Conservation (phyloP, 2,329 filamentous ascomycete genomes). For the Capronia coronata region DNA sequence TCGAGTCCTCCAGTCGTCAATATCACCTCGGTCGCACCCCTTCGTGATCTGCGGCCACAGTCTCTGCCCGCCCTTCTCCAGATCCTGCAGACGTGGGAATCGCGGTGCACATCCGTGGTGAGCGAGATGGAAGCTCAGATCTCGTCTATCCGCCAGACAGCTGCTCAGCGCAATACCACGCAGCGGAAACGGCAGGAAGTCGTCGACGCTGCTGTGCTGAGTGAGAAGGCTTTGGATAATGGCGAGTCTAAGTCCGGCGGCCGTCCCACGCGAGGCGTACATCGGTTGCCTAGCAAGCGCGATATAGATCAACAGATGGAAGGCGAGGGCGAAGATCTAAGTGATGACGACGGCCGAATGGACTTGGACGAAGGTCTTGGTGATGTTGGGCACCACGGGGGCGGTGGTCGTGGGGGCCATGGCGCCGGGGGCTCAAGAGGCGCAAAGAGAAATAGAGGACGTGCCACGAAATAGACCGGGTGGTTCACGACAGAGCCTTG, state of each 20-base stretch:
- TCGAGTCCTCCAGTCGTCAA: constrained; percentile 67
- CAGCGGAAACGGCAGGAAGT: constrained; percentile 45
- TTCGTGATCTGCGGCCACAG: constrained; percentile 75
- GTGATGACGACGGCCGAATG: constrained; percentile 26
- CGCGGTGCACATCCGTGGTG: constrained; percentile 69
- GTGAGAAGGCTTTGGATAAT: constrained; percentile 26
- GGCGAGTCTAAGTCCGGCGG: constrained; percentile 12
- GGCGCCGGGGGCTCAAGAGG: constrained; percentile 14
- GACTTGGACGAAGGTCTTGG: constrained; percentile 31
- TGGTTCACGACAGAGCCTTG: not conserved
- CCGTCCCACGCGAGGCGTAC: constrained; percentile 2
- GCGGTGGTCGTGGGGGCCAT: constrained; percentile 7
- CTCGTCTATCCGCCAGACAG: constrained; percentile 54
- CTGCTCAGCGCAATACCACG: constrained; percentile 49
- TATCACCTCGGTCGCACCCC: constrained; percentile 72
- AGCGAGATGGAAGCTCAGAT: constrained; percentile 71
- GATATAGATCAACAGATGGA: constrained; percentile 38
- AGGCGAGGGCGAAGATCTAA: constrained; percentile 31
- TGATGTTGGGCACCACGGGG: constrained; percentile 8
- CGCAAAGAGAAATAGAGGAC: constrained; percentile 27
- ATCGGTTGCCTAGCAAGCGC: constrained; percentile 35
- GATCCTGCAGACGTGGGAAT: constrained; percentile 67
- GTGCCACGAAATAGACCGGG: constrained; percentile 13
- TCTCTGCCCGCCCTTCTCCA: constrained; percentile 62
- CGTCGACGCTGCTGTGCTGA: constrained; percentile 47